Percentiles rank a stretch among this genome's conserved stretches.
Evolutionary conservation across 352 stramenopile genomes (phyloP).

Genomic region (Halophytophthora batemanensis): DNA sequence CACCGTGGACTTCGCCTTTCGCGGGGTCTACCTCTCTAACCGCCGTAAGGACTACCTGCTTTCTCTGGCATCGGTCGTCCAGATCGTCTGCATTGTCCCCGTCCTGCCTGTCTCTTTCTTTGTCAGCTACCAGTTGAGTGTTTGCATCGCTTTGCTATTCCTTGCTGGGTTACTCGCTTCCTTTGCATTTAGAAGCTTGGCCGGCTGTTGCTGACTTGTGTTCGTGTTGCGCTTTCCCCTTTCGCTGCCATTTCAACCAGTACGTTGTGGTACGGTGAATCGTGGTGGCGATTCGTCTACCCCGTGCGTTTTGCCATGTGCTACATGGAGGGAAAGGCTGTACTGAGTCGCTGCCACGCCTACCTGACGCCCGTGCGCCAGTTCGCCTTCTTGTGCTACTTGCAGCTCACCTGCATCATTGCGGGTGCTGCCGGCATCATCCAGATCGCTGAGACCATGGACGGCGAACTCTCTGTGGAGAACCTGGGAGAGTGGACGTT

Average conservation of each 20-base stretch:
- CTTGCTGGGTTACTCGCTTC: not conserved
- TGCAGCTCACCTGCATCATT: slow-evolving; percentile 80
- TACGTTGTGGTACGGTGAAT: slow-evolving; percentile 73
- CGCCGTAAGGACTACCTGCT: slow-evolving; percentile 66
- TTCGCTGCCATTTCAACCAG: slow-evolving; percentile 21
- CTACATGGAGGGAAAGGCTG: slow-evolving; percentile 69
- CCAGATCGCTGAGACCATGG: slow-evolving; percentile 82
- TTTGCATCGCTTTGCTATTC: not conserved
- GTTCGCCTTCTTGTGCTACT: slow-evolving; percentile 79
- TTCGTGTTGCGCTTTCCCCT: not conserved
- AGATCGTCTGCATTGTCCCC: slow-evolving; percentile 61
- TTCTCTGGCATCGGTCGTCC: slow-evolving; percentile 53
- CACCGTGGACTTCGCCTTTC: slow-evolving; percentile 63
- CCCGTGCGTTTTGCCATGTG: slow-evolving; percentile 81
- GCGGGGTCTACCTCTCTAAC: slow-evolving; percentile 65
- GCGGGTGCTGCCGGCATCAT: slow-evolving; percentile 76
- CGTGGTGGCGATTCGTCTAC: slow-evolving; percentile 83
- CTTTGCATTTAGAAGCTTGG: no score
- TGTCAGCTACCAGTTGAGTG: slow-evolving; percentile 63
- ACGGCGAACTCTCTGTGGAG: slow-evolving; percentile 43
- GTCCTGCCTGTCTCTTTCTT: slow-evolving; percentile 79
- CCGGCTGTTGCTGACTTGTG: not conserved
- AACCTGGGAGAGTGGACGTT: slow-evolving; percentile 82
- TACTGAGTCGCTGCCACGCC: slow-evolving; percentile 76
- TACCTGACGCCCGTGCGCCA: slow-evolving; percentile 77